These are phyloP conservation scores for Geranium incanum DNA, from an alignment of 441 rosid genomes.

Conservation along the genomic window DNA sequence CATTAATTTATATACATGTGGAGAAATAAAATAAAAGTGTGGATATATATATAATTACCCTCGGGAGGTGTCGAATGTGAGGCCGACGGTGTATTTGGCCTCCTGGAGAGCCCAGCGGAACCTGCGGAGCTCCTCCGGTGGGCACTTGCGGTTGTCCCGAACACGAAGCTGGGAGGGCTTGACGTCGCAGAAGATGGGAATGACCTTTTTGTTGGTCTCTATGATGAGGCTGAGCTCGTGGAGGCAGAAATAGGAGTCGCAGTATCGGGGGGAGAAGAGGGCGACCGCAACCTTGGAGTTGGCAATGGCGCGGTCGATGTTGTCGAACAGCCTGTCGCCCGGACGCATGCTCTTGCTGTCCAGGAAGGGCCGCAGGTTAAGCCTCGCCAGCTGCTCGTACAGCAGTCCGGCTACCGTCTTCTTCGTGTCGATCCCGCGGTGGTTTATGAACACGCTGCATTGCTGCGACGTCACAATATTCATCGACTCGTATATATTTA, in stretches of 20 bases:
- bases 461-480: background rate
- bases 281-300: conserved; percentile 52
- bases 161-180: conserved; percentile 62
- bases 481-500: background rate
- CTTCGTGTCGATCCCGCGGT: conserved; percentile 66
- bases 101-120: conserved; percentile 50
- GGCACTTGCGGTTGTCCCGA: conserved; percentile 26
- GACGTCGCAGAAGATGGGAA: conserved; percentile 72
- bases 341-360: conserved; percentile 75
- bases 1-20: background rate
- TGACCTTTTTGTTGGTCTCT: conserved; percentile 60
- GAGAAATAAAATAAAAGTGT: background rate
- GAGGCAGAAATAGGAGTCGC: conserved; percentile 65
- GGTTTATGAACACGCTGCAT: conserved; percentile 70
- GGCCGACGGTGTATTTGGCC: conserved; percentile 64
- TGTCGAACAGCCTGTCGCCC: conserved; percentile 50
- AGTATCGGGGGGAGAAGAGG: conserved; percentile 64
- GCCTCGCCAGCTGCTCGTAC: conserved; percentile 36
- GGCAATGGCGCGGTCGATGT: conserved; percentile 42
- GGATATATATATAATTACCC: conserved; percentile 41
- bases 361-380: conserved; percentile 41
- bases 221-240: conserved; percentile 61
- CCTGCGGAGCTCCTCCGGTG: conserved; percentile 29
- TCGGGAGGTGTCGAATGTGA: conserved; percentile 47
- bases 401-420: conserved; percentile 58